Conservation (phyloP, 108 stramenopile genomes). For the Fragilaria crotonensis region DNA sequence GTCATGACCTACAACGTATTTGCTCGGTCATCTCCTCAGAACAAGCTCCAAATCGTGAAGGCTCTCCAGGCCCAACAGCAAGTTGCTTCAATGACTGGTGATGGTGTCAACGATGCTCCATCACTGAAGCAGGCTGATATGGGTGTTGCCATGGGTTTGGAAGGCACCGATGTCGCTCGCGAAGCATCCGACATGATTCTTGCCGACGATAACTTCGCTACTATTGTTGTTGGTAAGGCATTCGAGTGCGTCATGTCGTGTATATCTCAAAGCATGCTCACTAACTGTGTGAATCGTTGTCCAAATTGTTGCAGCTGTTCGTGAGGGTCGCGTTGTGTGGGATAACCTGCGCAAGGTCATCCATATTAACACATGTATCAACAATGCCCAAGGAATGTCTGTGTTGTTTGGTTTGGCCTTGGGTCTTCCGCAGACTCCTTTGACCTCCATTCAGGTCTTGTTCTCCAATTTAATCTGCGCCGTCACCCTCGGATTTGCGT, state of each 20-base stretch:
- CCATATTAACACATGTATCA: slow-evolving; percentile 78
- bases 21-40: slow-evolving; percentile 83
- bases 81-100: slow-evolving; percentile 95
- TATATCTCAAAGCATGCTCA: too few species aligned
- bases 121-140: slow-evolving; percentile 98
- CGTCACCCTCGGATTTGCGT: slow-evolving; percentile 77
- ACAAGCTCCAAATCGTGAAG: slow-evolving; percentile 88
- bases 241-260: neutral
- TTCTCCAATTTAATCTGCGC: slow-evolving; percentile 87
- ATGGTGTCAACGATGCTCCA: slow-evolving; percentile 98
- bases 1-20: slow-evolving; percentile 80
- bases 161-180: slow-evolving; percentile 94
- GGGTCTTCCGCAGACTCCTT: slow-evolving; percentile 48
- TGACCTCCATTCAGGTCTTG: slow-evolving; percentile 74
- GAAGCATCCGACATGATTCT: slow-evolving; percentile 96
- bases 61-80: slow-evolving; percentile 82
- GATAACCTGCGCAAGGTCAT: slow-evolving; percentile 82
- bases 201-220: slow-evolving; percentile 97
- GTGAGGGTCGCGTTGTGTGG: slow-evolving; percentile 82
- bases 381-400: slow-evolving; percentile 77
- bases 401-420: slow-evolving; percentile 69
- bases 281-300: too few species aligned
- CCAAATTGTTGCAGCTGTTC: slow-evolving; percentile 51
- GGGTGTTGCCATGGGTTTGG: slow-evolving; percentile 99
- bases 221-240: too few species aligned